phyloP scores from a whole-genome alignment of 495 filamentous ascomycete species.

The Tirmania nivea region DNA sequence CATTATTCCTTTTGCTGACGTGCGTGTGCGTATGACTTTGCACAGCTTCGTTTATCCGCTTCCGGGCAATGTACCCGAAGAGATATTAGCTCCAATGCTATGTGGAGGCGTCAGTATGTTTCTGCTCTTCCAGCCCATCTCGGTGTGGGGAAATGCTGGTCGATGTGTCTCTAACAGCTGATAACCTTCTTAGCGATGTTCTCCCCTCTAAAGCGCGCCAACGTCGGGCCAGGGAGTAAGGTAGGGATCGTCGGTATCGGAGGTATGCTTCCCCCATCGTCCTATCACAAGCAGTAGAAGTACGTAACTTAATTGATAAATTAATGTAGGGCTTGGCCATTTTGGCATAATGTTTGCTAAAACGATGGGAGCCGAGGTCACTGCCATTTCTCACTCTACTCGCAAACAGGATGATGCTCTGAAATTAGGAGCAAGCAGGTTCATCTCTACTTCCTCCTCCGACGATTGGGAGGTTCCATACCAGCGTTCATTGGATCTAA shows the following conservation, averaged over 20 bases:
- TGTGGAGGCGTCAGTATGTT: neutral
- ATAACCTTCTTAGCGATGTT: too few species aligned
- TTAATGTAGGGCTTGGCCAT: conserved; percentile 40
- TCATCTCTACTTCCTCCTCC: conserved; percentile 10
- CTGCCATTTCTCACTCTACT: conserved; percentile 45
- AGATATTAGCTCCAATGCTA: neutral
- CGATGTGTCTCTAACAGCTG: too few species aligned
- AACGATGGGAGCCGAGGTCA: conserved; percentile 47
- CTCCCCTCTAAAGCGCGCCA: too few species aligned
- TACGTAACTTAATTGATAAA: neutral
- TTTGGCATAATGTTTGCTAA: conserved; percentile 49
- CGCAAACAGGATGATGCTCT: conserved; percentile 46
- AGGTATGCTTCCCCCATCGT: neutral
- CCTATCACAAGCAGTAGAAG: too few species aligned
- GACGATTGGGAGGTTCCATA: neutral
- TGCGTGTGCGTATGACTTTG: neutral
- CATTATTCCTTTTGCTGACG: too few species aligned
- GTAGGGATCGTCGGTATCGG: neutral
- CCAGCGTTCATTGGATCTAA: conserved; percentile 28
- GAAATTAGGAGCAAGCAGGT: conserved; percentile 52
- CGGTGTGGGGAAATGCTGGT: too few species aligned
- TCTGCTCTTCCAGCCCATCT: neutral
- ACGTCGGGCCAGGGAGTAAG: neutral
- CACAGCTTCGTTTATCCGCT: neutral
- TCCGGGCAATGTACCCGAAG: neutral